These are phyloP conservation scores for Entonaema liquescens DNA, from an alignment of 495 filamentous ascomycete species.

Conservation along the genomic window DNA sequence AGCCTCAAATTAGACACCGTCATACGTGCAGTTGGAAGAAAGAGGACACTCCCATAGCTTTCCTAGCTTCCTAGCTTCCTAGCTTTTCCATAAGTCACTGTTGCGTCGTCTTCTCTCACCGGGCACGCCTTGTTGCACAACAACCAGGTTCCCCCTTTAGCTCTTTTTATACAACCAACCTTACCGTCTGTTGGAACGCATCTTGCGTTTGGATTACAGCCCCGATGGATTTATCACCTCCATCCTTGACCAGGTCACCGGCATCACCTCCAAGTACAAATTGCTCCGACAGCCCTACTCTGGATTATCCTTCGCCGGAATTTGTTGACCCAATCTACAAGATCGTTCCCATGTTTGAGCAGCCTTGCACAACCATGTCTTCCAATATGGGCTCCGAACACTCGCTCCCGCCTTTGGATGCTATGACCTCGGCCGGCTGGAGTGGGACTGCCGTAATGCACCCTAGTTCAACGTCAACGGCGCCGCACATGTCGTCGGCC, in stretches of 20 bases:
- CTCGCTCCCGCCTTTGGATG: conserved; percentile 54
- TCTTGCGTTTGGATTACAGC: conserved; percentile 38
- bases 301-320: conserved; percentile 57
- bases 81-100: neutral
- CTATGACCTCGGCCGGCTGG: conserved; percentile 56
- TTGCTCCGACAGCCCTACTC: conserved; percentile 57
- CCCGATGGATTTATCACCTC: conserved; percentile 60
- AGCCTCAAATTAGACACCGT: conserved; percentile 28
- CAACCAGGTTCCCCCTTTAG: conserved; percentile 19
- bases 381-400: conserved; percentile 52
- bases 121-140: conserved; percentile 31
- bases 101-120: conserved; percentile 6
- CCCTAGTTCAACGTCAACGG: conserved; percentile 50
- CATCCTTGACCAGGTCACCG: conserved; percentile 58
- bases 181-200: conserved; percentile 34
- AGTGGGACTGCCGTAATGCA: conserved; percentile 49
- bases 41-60: conserved; percentile 23
- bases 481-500: conserved; percentile 59
- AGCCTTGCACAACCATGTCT: conserved; percentile 51
- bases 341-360: conserved; percentile 55
- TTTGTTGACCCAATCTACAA: conserved; percentile 59
- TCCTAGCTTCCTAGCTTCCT: neutral
- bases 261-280: conserved; percentile 57
- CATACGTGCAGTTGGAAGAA: conserved; percentile 26
- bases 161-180: conserved; percentile 36